Evolutionary conservation across 306 rosid species (phyloP).

Genomic region (Inga laurina): DNA sequence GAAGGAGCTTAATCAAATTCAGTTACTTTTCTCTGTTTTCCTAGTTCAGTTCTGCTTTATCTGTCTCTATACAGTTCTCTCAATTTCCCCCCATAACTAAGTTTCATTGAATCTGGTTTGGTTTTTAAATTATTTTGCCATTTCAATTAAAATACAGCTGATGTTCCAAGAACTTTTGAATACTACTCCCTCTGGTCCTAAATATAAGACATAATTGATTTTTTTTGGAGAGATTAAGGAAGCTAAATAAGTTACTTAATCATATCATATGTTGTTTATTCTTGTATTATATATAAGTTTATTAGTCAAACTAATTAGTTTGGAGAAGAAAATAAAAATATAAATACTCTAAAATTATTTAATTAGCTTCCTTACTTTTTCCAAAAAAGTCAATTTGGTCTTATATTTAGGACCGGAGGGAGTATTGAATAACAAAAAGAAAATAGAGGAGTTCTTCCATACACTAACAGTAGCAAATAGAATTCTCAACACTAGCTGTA

Average conservation of each 20-base stretch:
- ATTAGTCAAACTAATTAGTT: no score
- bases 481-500: neutral
- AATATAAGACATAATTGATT: no score
- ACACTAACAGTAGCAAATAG: neutral
- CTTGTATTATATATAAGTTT: no score
- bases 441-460: neutral
- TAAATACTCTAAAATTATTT: no score
- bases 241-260: no score
- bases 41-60: neutral
- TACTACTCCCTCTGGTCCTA: neutral
- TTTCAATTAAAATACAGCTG: neutral
- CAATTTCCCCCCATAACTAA: neutral
- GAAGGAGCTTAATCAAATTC: neutral
- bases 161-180: neutral
- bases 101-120: neutral
- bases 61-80: neutral
- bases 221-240: no score
- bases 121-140: neutral
- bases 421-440: neutral
- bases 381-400: no score
- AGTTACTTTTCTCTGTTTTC: neutral
- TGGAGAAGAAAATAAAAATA: no score
- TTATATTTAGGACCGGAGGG: no score
- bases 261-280: no score
- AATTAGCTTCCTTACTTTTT: no score